Conservation (phyloP, 1,284 basidiomycete species). For the Melanopsichium pennsylvanicum region DNA sequence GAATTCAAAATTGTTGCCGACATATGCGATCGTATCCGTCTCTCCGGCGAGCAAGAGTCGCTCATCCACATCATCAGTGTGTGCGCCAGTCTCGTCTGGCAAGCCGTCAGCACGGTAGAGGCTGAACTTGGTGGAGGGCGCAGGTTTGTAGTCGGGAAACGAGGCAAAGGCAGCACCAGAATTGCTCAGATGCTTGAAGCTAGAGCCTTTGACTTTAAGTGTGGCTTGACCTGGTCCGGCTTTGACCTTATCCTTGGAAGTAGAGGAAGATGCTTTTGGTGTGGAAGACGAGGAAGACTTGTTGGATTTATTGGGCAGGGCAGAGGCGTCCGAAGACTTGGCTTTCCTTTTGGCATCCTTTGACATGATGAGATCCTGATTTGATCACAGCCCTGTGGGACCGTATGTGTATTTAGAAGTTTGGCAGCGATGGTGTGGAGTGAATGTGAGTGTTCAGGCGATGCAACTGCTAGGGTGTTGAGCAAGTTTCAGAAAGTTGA, state of each 20-base stretch:
- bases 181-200: slow-evolving; percentile 25
- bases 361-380: slow-evolving; percentile 5
- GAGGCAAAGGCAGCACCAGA: slow-evolving; percentile 38
- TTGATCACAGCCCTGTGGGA: too few species aligned
- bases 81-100: slow-evolving; percentile 35
- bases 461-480: too few species aligned
- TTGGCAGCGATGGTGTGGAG: too few species aligned
- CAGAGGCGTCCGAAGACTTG: slow-evolving; percentile 30
- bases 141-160: slow-evolving; percentile 45
- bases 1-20: slow-evolving; percentile 53
- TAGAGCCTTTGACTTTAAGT: slow-evolving; percentile 19
- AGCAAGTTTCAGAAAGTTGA: too few species aligned
- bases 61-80: slow-evolving; percentile 29
- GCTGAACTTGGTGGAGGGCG: slow-evolving; percentile 39
- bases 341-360: slow-evolving; percentile 35
- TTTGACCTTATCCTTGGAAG: slow-evolving; percentile 23
- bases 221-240: slow-evolving; percentile 23
- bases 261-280: slow-evolving; percentile 8
- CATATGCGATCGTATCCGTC: slow-evolving; percentile 54
- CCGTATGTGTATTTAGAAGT: too few species aligned
- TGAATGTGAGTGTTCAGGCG: background rate
- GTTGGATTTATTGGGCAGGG: slow-evolving; percentile 39
- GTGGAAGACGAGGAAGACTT: slow-evolving; percentile 14
- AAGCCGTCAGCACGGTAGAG: slow-evolving; percentile 44
- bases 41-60: slow-evolving; percentile 54